A percentile compares a stretch with the other conserved stretches of the same genome.
phyloP scores from a whole-genome alignment of 768 basidiomycete species.

The Suillus subalutaceus region DNA sequence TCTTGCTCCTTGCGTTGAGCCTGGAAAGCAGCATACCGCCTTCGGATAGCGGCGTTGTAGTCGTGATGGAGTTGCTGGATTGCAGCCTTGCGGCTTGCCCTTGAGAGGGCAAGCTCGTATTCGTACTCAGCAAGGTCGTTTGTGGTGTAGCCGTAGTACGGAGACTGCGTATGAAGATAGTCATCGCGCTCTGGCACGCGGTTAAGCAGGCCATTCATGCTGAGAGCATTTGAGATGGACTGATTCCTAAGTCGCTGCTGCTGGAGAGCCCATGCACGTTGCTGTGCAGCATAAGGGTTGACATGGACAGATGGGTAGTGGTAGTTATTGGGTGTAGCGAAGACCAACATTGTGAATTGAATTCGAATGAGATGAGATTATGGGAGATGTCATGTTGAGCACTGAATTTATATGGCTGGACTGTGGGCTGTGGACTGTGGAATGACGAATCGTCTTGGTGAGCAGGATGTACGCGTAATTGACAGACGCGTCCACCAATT shows the following conservation, averaged over 20 bases:
- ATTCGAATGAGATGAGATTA: not conserved
- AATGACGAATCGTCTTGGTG: not conserved
- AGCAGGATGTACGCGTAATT: not conserved
- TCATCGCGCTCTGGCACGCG: conserved; percentile 2
- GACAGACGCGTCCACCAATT: not conserved
- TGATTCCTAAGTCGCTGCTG: conserved; percentile 8
- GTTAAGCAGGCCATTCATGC: not conserved
- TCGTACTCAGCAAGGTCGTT: not conserved
- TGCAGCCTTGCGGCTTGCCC: not conserved
- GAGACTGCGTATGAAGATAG: not conserved
- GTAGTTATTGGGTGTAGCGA: not conserved
- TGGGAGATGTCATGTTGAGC: not conserved
- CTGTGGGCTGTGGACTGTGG: not conserved
- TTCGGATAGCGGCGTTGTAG: not conserved
- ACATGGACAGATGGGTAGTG: not conserved
- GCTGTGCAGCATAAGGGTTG: conserved; percentile 25
- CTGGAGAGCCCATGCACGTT: conserved; percentile 16
- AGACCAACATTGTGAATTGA: conserved; percentile 14
- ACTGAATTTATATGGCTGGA: not conserved
- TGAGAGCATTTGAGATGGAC: conserved; percentile 5
- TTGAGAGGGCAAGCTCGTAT: not conserved
- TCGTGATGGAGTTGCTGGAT: not conserved
- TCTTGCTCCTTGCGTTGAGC: not conserved
- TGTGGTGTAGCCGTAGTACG: not conserved
- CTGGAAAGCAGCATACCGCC: not conserved